These are phyloP conservation scores for Globisporangium emineosum DNA, from an alignment of 352 stramenopile species.

Conservation along the genomic window DNA sequence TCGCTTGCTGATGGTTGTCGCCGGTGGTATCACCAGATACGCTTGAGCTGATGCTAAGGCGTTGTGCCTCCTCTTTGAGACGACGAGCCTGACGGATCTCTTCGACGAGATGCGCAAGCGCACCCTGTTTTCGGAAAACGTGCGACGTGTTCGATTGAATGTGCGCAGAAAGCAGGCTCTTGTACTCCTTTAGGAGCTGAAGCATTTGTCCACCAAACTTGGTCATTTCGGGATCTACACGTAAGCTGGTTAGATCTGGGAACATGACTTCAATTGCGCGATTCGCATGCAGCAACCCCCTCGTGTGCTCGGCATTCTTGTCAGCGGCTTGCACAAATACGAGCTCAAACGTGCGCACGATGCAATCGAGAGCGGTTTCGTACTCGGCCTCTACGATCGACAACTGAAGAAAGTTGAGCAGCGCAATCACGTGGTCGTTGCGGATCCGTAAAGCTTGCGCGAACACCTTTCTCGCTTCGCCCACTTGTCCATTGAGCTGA, in stretches of 20 bases:
- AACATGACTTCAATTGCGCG: constrained; percentile 27
- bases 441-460: constrained; percentile 29
- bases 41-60: not conserved
- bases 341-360: constrained; percentile 32
- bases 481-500: constrained; percentile 33
- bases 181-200: constrained; percentile 36
- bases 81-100: constrained; percentile 17
- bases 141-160: constrained; percentile 40
- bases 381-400: constrained; percentile 33
- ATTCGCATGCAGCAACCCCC: constrained; percentile 28
- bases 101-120: constrained; percentile 34
- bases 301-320: not conserved
- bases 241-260: constrained; percentile 7
- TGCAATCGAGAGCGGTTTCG: constrained; percentile 32
- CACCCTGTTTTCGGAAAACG: constrained; percentile 44
- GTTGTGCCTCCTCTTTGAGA: constrained; percentile 1
- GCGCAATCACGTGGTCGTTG: constrained; percentile 34
- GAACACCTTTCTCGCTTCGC: constrained; percentile 27
- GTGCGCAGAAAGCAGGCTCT: constrained; percentile 30
- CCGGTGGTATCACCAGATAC: not conserved
- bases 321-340: constrained; percentile 4
- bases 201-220: constrained; percentile 24
- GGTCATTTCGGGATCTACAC: constrained; percentile 12
- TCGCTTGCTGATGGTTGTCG: not conserved
- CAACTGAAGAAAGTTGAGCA: constrained; percentile 49